phyloP scores from a whole-genome alignment of 495 filamentous ascomycete genomes.

The Trichoderma asperelloides region DNA sequence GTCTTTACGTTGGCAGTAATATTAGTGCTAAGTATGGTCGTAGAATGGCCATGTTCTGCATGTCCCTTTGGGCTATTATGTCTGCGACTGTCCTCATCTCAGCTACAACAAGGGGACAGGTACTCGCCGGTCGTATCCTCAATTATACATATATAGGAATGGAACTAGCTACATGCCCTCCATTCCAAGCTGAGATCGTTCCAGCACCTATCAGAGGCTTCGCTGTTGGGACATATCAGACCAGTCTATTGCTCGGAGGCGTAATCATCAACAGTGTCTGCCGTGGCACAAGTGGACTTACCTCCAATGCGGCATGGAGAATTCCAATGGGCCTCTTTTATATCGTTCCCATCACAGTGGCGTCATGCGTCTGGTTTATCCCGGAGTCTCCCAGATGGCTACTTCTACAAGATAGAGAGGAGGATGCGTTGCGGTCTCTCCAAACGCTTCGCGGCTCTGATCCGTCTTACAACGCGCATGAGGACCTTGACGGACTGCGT shows the following conservation, averaged over 20 bases:
- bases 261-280: constrained; percentile 24
- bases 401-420: constrained; percentile 21
- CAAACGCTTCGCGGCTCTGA: constrained; percentile 11
- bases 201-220: constrained; percentile 28
- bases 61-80: constrained; percentile 28
- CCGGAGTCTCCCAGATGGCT: constrained; percentile 29
- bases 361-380: constrained; percentile 25
- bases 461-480: not conserved
- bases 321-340: constrained; percentile 25
- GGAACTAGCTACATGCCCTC: constrained; percentile 26
- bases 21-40: constrained; percentile 26
- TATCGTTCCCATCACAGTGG: constrained; percentile 22
- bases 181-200: constrained; percentile 25
- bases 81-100: constrained; percentile 25
- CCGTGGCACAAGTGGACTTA: constrained; percentile 21
- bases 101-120: constrained; percentile 21
- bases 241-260: constrained; percentile 18
- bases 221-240: constrained; percentile 26
- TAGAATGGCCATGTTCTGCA: constrained; percentile 26
- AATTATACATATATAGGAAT: constrained; percentile 33
- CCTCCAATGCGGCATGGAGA: constrained; percentile 23
- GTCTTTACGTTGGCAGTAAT: constrained; percentile 20
- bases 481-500: constrained; percentile 13
- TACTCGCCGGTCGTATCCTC: constrained; percentile 25
- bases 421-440: constrained; percentile 21